Base-by-base conservation (phyloP, 371 early-diverging fungal genomes). In the Mucor sp. region DNA sequence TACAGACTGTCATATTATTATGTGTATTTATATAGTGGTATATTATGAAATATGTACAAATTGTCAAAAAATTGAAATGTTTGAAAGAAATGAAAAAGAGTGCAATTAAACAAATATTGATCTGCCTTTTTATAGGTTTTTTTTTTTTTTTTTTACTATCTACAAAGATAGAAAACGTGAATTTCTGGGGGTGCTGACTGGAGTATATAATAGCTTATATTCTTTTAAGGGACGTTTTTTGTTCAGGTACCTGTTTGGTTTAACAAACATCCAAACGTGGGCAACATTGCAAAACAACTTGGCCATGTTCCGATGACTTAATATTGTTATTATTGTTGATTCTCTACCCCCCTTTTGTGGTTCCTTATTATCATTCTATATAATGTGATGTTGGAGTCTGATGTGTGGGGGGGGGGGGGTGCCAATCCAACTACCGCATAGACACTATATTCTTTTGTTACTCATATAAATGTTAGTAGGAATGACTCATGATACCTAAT, bases 1-100 rank as follows among this genome's bases (percentile, higher is more conserved):
- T 62, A 62, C 79, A 75, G 21, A 68, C 53, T 35, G 73, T 69
- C 74, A 74, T 66, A 39, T 39, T 57, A 63, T 65, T 71, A n/a
- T 56, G 4, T 57, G 39, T 37, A 25, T 50, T 12, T 50, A 50
- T 50, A 9, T 23, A 50, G 23, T 23, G 50, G 50, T 50, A 50
- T 50, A 25, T 50, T 50, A 25, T 25, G 23, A 23, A 25, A 14
- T 50, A 50, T 50, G 50, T 50, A 50, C 50, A 50, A 48, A 48
- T 47, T 57, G 33, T 57, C 33, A 62, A 53, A 37, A 37, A 55
- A 55, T 41, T 15, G 6, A 32, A 43, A 61, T 25, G 8, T 15
- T 15, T 15, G 44, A 32, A 44, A 37, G 53, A 33, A 41, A 37
- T 39, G 25, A 37, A 37, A 63, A 63, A 25, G 35, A 44, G 37